A percentile compares a stretch with the other conserved stretches of the same genome.
Evolutionary conservation across 2,329 filamentous ascomycete species (phyloP).

Genomic region (Byssochlamys sp.): DNA sequence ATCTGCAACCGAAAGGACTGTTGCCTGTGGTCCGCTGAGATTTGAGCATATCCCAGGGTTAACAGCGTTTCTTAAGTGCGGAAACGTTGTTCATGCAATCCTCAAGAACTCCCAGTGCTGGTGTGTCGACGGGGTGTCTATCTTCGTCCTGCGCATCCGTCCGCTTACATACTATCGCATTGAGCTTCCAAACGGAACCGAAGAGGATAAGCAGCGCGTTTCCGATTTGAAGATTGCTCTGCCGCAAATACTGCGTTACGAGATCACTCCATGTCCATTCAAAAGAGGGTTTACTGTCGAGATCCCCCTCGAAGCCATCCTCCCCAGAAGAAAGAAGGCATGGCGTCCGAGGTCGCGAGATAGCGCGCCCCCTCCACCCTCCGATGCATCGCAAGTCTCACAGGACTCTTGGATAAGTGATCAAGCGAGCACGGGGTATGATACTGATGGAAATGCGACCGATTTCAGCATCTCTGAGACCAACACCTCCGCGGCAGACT

Average conservation of each 20-base stretch:
- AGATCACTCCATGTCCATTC: slow-evolving; percentile 82
- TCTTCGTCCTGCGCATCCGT: slow-evolving; percentile 77
- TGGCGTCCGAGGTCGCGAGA: slow-evolving; percentile 54
- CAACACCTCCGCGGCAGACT: background rate
- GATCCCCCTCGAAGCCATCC: slow-evolving; percentile 58
- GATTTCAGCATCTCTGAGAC: slow-evolving; percentile 15
- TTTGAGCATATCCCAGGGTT: slow-evolving; percentile 81
- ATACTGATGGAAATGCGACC: slow-evolving; percentile 24
- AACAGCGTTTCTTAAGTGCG: slow-evolving; percentile 79
- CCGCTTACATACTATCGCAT: slow-evolving; percentile 83
- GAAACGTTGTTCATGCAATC: slow-evolving; percentile 73
- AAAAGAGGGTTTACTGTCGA: slow-evolving; percentile 64
- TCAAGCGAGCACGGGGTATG: slow-evolving; percentile 20
- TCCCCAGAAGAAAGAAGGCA: slow-evolving; percentile 56
- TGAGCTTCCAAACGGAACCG: slow-evolving; percentile 60
- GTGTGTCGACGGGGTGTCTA: slow-evolving; percentile 76
- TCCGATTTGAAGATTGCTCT: slow-evolving; percentile 61
- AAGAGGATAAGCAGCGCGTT: slow-evolving; percentile 55
- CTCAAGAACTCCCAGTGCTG: slow-evolving; percentile 84
- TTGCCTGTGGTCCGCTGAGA: slow-evolving; percentile 69
- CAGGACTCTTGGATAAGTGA: slow-evolving; percentile 12
- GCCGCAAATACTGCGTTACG: slow-evolving; percentile 66
- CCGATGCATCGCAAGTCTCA: slow-evolving; percentile 8
- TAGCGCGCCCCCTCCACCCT: slow-evolving; percentile 14
- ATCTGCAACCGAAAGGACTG: slow-evolving; percentile 67